phyloP scores from a whole-genome alignment of 805 yeast species.

The Sugiyamaella boreocaroliniensis region DNA sequence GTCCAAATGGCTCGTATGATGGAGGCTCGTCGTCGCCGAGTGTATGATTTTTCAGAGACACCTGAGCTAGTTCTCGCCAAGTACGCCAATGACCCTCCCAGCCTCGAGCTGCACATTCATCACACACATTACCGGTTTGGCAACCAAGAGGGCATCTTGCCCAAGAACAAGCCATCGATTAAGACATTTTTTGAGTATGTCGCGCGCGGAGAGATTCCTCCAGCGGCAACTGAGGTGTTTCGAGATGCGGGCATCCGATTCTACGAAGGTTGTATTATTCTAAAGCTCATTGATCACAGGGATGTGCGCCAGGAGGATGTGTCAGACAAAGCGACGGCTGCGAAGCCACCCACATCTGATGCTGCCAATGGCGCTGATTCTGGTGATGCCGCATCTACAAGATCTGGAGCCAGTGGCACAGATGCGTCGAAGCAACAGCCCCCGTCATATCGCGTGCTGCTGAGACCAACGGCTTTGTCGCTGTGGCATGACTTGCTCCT shows the following conservation, averaged over 20 bases:
- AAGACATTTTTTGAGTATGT: conserved; percentile 71
- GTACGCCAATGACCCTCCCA: conserved; percentile 69
- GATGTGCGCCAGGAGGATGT: conserved; percentile 27
- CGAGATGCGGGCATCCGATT: conserved; percentile 78
- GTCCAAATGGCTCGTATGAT: not conserved
- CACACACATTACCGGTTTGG: conserved; percentile 90
- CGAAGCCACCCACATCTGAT: not conserved
- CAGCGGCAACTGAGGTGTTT: conserved; percentile 80
- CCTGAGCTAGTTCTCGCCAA: conserved; percentile 67
- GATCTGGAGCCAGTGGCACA: conserved; percentile 8
- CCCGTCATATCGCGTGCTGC: conserved; percentile 65
- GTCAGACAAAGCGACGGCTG: not conserved
- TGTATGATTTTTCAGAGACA: conserved; percentile 46
- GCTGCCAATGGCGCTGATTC: not conserved
- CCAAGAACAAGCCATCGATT: conserved; percentile 69
- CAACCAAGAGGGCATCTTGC: conserved; percentile 80
- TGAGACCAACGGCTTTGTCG: conserved; percentile 75
- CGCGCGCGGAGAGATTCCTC: conserved; percentile 77
- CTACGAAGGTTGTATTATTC: conserved; percentile 83
- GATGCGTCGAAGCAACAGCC: conserved; percentile 39
- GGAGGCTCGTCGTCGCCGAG: not conserved
- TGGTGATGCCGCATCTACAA: not conserved
- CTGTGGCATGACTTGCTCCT: conserved; percentile 78
- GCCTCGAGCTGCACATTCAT: conserved; percentile 82
- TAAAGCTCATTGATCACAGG: conserved; percentile 84